Base-by-base conservation (phyloP, 2,329 filamentous ascomycete genomes). In the Aspergillus sclerotialis region DNA sequence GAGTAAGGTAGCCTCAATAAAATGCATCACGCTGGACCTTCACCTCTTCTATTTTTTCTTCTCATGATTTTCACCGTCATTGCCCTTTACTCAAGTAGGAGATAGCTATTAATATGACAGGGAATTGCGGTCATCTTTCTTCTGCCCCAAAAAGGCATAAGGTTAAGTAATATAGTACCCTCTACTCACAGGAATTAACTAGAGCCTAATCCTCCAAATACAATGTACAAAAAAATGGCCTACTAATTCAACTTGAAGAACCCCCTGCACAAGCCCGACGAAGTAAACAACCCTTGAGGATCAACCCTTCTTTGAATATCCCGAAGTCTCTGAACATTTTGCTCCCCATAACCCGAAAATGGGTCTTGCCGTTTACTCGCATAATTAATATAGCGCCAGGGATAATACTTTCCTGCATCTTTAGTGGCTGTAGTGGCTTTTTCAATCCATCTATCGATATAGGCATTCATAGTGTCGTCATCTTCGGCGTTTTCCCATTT, bases 301-400 rank as follows among this genome's bases (percentile, higher is more conserved):
- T 69, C 64, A 38, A 65, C 66, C 30, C 49, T 53, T 23, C 35
- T 39, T 12, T 57, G 55, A 5, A 65, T 46, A 0, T 38, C 37
- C 37, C 48, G 42, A 40, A 68, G 35, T 24, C 43, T 53, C 15
- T 44, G 37, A 21, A 55, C 34, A 32, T 57, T 66, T 15, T 43
- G 46, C n/a, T 38, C 32, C 3, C 64, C 63, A 42, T 67, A 69
- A 15, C 58, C 56, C 2, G 39, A 32, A 21, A 67, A 49, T 1
- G 60, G 52, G 35, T 56, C 51, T 38, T 66, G 28, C 6, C 17
- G 13, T 17, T 56, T 15, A 45, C 56, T 41, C 53, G 48, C 6
- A 18, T 68, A 67, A 42, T 67, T 68, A 51, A 67, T 59, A 35
- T 67, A 68, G 7, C 58, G 38, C 37, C 51, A 69, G 11, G 39